Evolutionary conservation across 352 stramenopile species (phyloP).

Genomic region (Phytophthora nicotianae): DNA sequence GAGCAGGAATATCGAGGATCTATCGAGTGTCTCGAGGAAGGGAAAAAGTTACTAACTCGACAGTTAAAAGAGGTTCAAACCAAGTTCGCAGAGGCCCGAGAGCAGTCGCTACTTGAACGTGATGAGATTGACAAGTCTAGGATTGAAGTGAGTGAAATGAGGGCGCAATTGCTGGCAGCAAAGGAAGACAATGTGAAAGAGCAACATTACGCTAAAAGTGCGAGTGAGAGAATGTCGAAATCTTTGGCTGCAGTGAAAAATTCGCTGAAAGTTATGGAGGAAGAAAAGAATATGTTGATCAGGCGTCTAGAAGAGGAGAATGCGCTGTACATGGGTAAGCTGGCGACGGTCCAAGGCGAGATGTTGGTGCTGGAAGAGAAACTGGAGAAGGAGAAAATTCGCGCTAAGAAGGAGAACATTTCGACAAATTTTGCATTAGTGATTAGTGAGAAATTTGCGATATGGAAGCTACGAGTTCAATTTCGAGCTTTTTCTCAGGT

Average conservation of each 20-base stretch:
- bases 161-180: slow-evolving; percentile 43
- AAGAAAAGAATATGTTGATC: slow-evolving; percentile 66
- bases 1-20: slow-evolving; percentile 49
- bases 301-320: slow-evolving; percentile 59
- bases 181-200: slow-evolving; percentile 65
- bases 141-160: slow-evolving; percentile 55
- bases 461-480: slow-evolving; percentile 29
- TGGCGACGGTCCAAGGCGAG: slow-evolving; percentile 62
- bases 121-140: slow-evolving; percentile 67
- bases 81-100: slow-evolving; percentile 60
- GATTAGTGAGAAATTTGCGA: slow-evolving; percentile 23
- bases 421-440: slow-evolving; percentile 31
- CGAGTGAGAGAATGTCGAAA: slow-evolving; percentile 66
- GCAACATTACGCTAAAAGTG: slow-evolving; percentile 51
- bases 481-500: slow-evolving; percentile 28
- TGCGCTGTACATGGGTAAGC: slow-evolving; percentile 51
- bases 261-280: slow-evolving; percentile 62
- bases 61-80: slow-evolving; percentile 67
- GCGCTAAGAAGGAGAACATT: slow-evolving; percentile 37
- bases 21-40: slow-evolving; percentile 56
- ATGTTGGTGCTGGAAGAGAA: slow-evolving; percentile 64
- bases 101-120: slow-evolving; percentile 64
- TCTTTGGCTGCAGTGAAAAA: slow-evolving; percentile 60
- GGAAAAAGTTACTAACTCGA: slow-evolving; percentile 48
- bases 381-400: slow-evolving; percentile 35